These are phyloP conservation scores for Botryosphaeria agaves DNA, from an alignment of 2,329 filamentous ascomycete species.

Conservation along the genomic window DNA sequence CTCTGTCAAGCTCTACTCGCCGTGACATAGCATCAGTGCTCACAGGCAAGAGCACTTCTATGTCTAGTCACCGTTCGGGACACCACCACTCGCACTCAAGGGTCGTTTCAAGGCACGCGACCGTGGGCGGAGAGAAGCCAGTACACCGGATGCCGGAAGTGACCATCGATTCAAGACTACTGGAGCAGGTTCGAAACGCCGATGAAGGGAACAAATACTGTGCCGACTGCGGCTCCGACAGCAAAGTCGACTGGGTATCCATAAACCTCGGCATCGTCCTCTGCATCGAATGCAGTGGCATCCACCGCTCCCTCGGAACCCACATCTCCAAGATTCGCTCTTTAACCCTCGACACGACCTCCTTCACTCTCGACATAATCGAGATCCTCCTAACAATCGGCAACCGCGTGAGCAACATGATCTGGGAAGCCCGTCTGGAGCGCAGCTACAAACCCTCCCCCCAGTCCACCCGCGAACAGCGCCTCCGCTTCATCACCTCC, in stretches of 20 bases:
- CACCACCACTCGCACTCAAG: constrained; percentile 22
- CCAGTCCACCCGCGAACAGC: constrained; percentile 71
- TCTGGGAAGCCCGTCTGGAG: constrained; percentile 84
- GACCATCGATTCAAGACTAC: constrained; percentile 66
- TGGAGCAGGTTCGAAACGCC: constrained; percentile 73
- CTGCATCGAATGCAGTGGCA: constrained; percentile 95
- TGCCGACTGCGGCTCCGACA: constrained; percentile 79
- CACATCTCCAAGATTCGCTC: constrained; percentile 97
- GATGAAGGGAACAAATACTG: constrained; percentile 90
- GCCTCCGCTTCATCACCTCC: constrained; percentile 83
- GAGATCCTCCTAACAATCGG: constrained; percentile 83
- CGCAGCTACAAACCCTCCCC: constrained; percentile 53
- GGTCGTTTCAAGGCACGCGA: constrained; percentile 66
- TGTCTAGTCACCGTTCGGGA: constrained; percentile 37
- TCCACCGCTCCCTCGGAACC: constrained; percentile 87
- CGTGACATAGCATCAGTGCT: constrained; percentile 85
- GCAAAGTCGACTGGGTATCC: constrained; percentile 96
- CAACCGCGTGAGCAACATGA: constrained; percentile 87
- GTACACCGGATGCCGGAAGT: constrained; percentile 51
- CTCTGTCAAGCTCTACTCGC: constrained; percentile 40
- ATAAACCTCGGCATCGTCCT: constrained; percentile 94
- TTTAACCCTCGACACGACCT: constrained; percentile 84
- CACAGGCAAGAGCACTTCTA: constrained; percentile 74
- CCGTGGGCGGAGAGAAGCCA: constrained; percentile 78
- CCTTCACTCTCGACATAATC: constrained; percentile 92